phyloP scores from a whole-genome alignment of 228 moss, liverwort and hornwort species.

The Sphagnum magellanicum region DNA sequence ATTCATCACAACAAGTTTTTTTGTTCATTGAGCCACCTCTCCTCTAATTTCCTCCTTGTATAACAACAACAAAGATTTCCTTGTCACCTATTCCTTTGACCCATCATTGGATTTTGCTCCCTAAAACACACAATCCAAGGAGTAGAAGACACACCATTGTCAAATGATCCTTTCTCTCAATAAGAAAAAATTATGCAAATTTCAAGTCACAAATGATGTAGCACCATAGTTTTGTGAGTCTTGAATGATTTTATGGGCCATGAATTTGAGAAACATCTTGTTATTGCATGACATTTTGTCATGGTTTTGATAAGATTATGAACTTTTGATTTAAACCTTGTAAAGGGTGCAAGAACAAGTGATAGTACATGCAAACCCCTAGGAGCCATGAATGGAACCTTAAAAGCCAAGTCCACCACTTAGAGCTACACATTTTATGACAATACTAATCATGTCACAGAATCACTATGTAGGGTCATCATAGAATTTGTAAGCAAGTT shows the following conservation, averaged over 20 bases:
- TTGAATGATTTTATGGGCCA: too few relatives aligned
- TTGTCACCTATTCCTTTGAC: constrained; percentile 9
- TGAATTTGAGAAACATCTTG: too few relatives aligned
- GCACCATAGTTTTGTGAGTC: too few relatives aligned
- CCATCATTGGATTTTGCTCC: constrained; percentile 18
- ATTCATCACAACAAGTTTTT: constrained; percentile 1
- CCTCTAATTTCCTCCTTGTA: constrained; percentile 9
- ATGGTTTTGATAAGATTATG: too few relatives aligned
- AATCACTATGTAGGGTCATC: constrained; percentile 33
- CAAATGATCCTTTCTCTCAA: too few relatives aligned
- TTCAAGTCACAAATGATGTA: too few relatives aligned
- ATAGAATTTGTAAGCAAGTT: constrained; percentile 57
- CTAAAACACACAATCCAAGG: too few relatives aligned
- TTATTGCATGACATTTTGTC: too few relatives aligned
- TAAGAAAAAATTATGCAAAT: too few relatives aligned
- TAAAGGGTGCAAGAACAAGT: too few relatives aligned
- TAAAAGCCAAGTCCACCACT: constrained; percentile 36
- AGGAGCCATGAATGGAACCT: constrained; percentile 22
- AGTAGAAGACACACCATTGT: too few relatives aligned
- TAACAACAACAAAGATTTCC: constrained; percentile 25
- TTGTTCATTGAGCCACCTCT: constrained; percentile 3
- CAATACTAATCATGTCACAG: constrained; percentile 87
- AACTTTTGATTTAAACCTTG: too few relatives aligned
- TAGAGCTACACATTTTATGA: constrained; percentile 37
- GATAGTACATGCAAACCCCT: constrained; percentile 33